A percentile compares a stretch with the other conserved stretches of the same genome.
Conservation (phyloP, 345 rosid genomes). For the Gossypioides kirkii region DNA sequence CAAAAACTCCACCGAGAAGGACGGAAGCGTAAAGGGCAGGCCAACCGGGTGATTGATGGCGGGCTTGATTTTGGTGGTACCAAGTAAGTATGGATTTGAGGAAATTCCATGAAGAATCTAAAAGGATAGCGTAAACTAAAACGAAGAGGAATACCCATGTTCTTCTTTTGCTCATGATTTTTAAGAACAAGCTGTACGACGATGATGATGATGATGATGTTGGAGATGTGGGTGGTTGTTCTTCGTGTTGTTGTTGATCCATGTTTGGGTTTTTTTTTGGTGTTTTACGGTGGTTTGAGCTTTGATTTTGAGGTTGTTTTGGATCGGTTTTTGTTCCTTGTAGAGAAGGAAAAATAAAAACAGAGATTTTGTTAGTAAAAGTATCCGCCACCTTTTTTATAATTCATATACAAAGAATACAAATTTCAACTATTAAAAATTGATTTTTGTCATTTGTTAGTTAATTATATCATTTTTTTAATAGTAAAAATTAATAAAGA, state of each 20-base stretch:
- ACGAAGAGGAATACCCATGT: conserved; percentile 91
- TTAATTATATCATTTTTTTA: no score
- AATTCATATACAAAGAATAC: no score
- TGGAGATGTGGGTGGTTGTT: conserved; percentile 14
- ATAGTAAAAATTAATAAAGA: no score
- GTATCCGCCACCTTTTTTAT: no score
- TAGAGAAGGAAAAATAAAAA: no score
- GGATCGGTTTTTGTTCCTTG: not conserved
- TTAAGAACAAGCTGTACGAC: conserved; percentile 46
- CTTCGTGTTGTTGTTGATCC: conserved; percentile 28
- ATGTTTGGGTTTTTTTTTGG: not conserved
- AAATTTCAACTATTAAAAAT: no score
- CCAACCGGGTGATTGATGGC: conserved; percentile 38
- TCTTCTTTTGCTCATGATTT: conserved; percentile 85
- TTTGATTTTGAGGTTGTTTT: not conserved
- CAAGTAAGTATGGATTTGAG: conserved; percentile 72
- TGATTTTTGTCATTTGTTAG: no score
- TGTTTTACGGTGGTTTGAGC: conserved; percentile 1
- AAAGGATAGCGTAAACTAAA: conserved; percentile 62
- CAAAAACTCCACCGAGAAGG: conserved; percentile 78
- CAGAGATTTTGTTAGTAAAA: no score
- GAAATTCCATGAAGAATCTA: conserved; percentile 69
- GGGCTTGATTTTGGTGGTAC: conserved; percentile 51
- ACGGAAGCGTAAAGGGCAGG: conserved; percentile 90
- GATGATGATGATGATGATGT: conserved; percentile 27